phyloP scores from a whole-genome alignment of 2,329 filamentous ascomycete species.

The Fusarium sp. region DNA sequence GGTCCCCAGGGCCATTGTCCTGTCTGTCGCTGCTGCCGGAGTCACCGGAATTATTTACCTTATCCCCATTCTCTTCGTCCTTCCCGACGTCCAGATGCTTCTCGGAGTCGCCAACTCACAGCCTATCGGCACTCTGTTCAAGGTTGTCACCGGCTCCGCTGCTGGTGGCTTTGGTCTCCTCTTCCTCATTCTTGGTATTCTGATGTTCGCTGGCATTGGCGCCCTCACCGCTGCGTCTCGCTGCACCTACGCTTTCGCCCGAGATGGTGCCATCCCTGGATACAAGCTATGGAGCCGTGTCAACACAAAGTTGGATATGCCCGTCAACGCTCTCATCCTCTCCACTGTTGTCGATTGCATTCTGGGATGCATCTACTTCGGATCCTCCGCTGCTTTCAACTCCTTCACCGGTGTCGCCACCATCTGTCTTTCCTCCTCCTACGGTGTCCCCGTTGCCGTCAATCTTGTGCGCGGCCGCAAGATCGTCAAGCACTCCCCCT shows the following conservation, averaged over 20 bases:
- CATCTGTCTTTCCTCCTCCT: constrained; percentile 81
- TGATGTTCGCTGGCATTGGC: constrained; percentile 81
- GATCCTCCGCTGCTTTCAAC: constrained; percentile 81
- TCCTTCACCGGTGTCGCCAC: constrained; percentile 85
- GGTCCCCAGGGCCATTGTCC: constrained; percentile 76
- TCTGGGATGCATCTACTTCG: constrained; percentile 83
- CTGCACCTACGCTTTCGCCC: constrained; percentile 81
- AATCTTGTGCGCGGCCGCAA: constrained; percentile 75
- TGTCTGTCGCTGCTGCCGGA: constrained; percentile 74
- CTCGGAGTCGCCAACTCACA: constrained; percentile 78
- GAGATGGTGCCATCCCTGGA: constrained; percentile 80
- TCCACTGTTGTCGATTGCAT: constrained; percentile 78
- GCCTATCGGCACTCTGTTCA: constrained; percentile 82
- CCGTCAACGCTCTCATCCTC: constrained; percentile 76
- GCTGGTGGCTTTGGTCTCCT: constrained; percentile 81
- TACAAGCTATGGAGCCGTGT: constrained; percentile 76
- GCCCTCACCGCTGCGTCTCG: constrained; percentile 80
- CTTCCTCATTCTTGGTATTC: constrained; percentile 81
- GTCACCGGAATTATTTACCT: constrained; percentile 74
- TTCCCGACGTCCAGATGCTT: constrained; percentile 75
- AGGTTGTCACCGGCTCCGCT: constrained; percentile 78
- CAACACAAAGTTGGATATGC: constrained; percentile 75
- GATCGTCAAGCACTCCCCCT: constrained; percentile 74
- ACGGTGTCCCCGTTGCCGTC: constrained; percentile 81
- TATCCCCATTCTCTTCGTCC: constrained; percentile 80